Percentiles rank a stretch among this genome's conserved stretches.
Evolutionary conservation across 2,329 filamentous ascomycete species (phyloP).

Genomic region (Pestalotiopsis sp.): DNA sequence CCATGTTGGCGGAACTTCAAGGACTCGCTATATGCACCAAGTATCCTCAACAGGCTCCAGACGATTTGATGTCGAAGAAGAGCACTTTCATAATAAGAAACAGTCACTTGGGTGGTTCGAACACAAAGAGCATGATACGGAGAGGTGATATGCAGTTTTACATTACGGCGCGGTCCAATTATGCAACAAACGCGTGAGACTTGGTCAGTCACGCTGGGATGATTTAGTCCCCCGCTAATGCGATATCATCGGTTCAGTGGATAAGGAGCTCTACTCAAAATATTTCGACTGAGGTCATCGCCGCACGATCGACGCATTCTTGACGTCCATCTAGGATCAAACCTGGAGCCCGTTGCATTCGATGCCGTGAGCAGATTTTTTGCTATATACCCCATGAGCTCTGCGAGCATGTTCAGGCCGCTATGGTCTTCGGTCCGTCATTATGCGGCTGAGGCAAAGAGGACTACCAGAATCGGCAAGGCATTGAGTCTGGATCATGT

Average conservation of each 20-base stretch:
- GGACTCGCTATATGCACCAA: too few species aligned
- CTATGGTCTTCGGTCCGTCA: constrained; percentile 28
- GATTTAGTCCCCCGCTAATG: not conserved
- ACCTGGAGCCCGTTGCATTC: not conserved
- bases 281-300: not conserved
- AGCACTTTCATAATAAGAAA: not conserved
- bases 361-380: not conserved
- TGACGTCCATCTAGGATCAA: not conserved
- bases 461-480: constrained; percentile 37
- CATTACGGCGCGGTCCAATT: not conserved
- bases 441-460: constrained; percentile 37
- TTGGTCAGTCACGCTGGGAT: not conserved
- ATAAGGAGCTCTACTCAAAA: not conserved
- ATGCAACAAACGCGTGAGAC: not conserved
- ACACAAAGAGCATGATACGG: not conserved
- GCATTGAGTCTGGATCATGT: constrained; percentile 62
- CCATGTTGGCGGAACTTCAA: not conserved
- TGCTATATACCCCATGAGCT: constrained; percentile 20
- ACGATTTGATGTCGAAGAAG: not conserved
- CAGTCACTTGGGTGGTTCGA: not conserved
- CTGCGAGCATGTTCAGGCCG: constrained; percentile 17
- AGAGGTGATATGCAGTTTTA: not conserved
- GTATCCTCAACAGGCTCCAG: not conserved
- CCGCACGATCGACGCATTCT: not conserved
- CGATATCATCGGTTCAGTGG: not conserved